Percentiles rank a stretch among this genome's conserved stretches.
Evolutionary conservation across 345 rosid genomes (phyloP).

Genomic region (Rubroshorea leprosula): DNA sequence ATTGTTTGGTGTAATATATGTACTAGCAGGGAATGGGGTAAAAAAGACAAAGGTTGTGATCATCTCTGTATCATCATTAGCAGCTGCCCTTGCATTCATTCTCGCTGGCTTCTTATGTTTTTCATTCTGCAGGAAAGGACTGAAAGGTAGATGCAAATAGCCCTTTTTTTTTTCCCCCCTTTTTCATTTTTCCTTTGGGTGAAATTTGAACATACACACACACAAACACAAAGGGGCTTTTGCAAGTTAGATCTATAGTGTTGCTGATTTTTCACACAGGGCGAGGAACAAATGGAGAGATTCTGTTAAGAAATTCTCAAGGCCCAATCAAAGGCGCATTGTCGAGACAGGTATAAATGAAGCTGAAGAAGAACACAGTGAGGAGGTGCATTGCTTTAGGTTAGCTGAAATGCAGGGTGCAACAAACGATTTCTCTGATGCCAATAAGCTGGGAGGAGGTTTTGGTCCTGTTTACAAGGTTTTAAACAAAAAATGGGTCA

Average conservation of each 20-base stretch:
- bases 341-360: not conserved
- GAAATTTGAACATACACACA: too few relatives aligned
- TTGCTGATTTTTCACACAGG: constrained; percentile 9
- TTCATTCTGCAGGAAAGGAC: constrained; percentile 18
- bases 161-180: not conserved
- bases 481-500: too few relatives aligned
- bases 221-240: too few relatives aligned
- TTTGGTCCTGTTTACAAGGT: constrained; percentile 49
- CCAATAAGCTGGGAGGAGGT: constrained; percentile 48
- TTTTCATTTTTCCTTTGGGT: too few relatives aligned
- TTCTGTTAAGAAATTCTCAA: constrained; percentile 13
- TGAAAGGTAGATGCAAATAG: constrained; percentile 11
- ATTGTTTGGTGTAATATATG: not conserved
- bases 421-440: constrained; percentile 33
- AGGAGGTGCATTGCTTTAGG: constrained; percentile 23
- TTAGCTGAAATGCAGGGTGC: constrained; percentile 19
- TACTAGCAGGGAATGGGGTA: constrained; percentile 16
- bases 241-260: too few relatives aligned
- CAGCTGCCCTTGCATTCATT: constrained; percentile 6
- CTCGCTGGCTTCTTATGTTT: constrained; percentile 26
- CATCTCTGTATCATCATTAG: constrained; percentile 5
- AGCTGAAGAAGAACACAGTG: constrained; percentile 15
- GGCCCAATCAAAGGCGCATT: constrained; percentile 3
- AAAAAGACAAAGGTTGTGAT: constrained; percentile 17
- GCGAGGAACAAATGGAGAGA: constrained; percentile 18